Evolutionary conservation across 352 stramenopile species (phyloP), one percentile per base, ranked within the genome.

Genomic region (Phytopythium ostracodes): DNA sequence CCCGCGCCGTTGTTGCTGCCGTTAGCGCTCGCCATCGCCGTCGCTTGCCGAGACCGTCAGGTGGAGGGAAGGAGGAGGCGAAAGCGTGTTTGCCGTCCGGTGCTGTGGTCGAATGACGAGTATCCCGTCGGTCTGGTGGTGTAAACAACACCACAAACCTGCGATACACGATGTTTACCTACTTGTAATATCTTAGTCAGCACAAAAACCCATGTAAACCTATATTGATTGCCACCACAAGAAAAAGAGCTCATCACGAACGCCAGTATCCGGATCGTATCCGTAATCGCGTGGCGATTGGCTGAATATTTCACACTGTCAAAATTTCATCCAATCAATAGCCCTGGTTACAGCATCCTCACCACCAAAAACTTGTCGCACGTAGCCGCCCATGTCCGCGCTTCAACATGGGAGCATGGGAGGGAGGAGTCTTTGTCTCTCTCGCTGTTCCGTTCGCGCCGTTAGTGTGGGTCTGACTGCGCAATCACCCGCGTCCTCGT

Each of bases 391-490:
- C 46, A 52, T 52, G 46, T 52, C 46, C 11, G 46, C 4, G 20
- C 46, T 53, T 53, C 46, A 53, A 53, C 46, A 25, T 47, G 42
- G n/a, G n/a, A n/a, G n/a, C n/a, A n/a, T n/a, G n/a, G n/a, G n/a
- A n/a, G n/a, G n/a, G n/a, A n/a, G n/a, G n/a, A n/a, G n/a, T n/a
- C n/a, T n/a, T n/a, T n/a, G n/a, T n/a, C n/a, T n/a, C n/a, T n/a
- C n/a, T n/a, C n/a, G n/a, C n/a, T n/a, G n/a, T n/a, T n/a, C n/a
- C 20, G 42, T 33, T 33, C 29, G 7, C 29, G 7, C 18, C 42
- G 42, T 7, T 25, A 12, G 42, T 25, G 47, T 33, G 29, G 29
- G 29, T 33, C 10, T 42, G 36, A 11, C 36, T 42, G 36, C 36
- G 36, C 36, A 11, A 42, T 17, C 36, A 18, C 36, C n/a, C 8